Conservation (phyloP, 1,284 basidiomycete species). For the Xerocomus minutiporus region DNA sequence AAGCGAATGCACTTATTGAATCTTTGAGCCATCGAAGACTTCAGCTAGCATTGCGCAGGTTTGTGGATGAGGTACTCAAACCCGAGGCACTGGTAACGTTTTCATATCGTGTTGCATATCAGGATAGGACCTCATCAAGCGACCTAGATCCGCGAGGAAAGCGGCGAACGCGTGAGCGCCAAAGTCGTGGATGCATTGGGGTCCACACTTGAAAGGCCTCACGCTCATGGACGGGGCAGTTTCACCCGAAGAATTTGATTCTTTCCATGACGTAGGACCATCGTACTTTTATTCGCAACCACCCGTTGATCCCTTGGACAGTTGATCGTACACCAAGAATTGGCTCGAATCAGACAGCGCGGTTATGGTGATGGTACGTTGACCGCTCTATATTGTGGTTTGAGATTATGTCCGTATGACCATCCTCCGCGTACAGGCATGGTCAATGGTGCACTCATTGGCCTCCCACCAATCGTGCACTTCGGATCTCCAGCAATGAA, state of each 20-base stretch:
- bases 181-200: conserved; percentile 33
- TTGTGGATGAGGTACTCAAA: conserved; percentile 39
- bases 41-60: conserved; percentile 27
- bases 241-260: not conserved
- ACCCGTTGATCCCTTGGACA: not conserved
- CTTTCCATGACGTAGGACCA: not conserved
- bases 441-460: not conserved
- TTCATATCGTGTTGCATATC: not conserved
- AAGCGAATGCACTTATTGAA: not conserved
- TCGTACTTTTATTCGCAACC: not conserved
- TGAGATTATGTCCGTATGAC: not conserved
- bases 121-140: not conserved
- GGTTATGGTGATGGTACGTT: not conserved
- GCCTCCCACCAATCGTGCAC: not conserved
- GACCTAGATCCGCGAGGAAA: conserved; percentile 47
- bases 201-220: not conserved
- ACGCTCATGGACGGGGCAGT: not conserved
- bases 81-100: conserved; percentile 39
- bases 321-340: not conserved
- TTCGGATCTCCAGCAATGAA: not conserved
- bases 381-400: not conserved
- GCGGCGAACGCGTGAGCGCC: conserved; percentile 49
- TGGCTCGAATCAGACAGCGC: not conserved
- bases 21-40: not conserved
- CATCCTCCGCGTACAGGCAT: not conserved